Conservation (phyloP, 805 yeast genomes). For the Myxozyma udenii region DNA sequence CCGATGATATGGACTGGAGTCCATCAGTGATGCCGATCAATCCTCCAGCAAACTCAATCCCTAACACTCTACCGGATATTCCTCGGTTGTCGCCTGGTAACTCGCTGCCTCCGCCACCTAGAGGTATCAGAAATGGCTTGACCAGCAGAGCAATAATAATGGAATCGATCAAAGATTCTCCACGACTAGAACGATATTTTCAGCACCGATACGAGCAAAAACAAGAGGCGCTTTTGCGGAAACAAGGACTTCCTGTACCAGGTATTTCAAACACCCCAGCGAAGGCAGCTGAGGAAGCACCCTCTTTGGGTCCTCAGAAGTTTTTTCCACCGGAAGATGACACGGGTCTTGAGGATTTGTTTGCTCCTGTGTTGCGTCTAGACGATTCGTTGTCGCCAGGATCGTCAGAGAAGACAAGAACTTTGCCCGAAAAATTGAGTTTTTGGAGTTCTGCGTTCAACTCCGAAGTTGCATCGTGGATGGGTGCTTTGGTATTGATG, state of each 20-base stretch:
- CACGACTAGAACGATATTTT: conserved; percentile 5
- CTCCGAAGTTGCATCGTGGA: background rate
- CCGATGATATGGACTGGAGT: conserved; percentile 24
- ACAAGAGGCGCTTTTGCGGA: background rate
- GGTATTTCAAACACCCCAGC: background rate
- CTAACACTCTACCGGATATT: conserved; percentile 4
- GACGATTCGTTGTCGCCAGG: conserved; percentile 9
- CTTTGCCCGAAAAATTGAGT: background rate
- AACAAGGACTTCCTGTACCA: background rate
- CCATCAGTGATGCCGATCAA: conserved; percentile 8
- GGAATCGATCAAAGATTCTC: background rate
- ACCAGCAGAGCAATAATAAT: background rate
- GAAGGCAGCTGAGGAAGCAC: background rate
- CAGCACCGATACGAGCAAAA: background rate
- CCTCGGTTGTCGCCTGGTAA: conserved; percentile 13
- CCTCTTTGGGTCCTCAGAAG: conserved; percentile 21
- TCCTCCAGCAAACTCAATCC: background rate
- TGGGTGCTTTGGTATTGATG: background rate
- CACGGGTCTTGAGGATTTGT: conserved; percentile 27
- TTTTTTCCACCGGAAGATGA: conserved; percentile 23
- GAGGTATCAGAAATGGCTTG: conserved; percentile 2
- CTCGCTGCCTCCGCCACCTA: conserved; percentile 17
- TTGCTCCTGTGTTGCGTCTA: conserved; percentile 19
- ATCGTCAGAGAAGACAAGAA: background rate
- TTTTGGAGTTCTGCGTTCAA: background rate